A percentile compares a stretch with the other conserved stretches of the same genome.
Conservation (phyloP, 768 basidiomycete species). For the Rossbeevera mucosa region DNA sequence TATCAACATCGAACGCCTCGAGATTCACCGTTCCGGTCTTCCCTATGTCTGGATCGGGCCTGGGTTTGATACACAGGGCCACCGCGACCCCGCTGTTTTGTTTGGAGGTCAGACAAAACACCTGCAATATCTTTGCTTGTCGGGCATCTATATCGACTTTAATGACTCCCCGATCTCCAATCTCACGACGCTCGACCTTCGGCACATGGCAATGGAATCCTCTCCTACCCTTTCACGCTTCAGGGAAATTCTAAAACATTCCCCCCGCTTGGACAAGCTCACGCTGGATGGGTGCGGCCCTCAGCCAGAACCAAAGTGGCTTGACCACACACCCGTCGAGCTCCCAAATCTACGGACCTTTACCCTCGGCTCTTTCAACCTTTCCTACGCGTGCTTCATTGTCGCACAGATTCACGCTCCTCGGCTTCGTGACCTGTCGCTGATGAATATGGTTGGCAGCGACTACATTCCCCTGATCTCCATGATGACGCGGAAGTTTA, state of each 20-base stretch:
- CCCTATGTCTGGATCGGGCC: conserved; percentile 45
- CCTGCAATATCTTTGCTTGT: conserved; percentile 50
- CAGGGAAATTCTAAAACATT: conserved; percentile 46
- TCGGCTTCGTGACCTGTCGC: conserved; percentile 50
- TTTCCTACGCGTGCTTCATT: conserved; percentile 44
- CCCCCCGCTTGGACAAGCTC: conserved; percentile 50
- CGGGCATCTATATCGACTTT: conserved; percentile 64
- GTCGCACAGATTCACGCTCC: conserved; percentile 52
- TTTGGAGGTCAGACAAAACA: conserved; percentile 43
- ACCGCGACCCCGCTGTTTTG: conserved; percentile 40
- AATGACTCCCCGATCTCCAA: conserved; percentile 41
- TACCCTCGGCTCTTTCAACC: conserved; percentile 52
- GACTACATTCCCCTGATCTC: conserved; percentile 50
- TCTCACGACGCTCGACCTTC: conserved; percentile 62
- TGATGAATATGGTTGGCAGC: conserved; percentile 49
- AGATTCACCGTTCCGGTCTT: conserved; percentile 55
- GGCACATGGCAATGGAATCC: conserved; percentile 51
- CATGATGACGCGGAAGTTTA: conserved; percentile 44
- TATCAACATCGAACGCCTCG: conserved; percentile 54
- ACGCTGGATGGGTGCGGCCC: conserved; percentile 64
- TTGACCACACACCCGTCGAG: conserved; percentile 36
- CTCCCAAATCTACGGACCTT: conserved; percentile 50
- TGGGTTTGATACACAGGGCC: conserved; percentile 35
- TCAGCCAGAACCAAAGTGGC: conserved; percentile 24
- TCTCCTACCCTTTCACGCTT: conserved; percentile 50